phyloP scores from a whole-genome alignment of 306 rosid species.

The Casuarina equisetifolia region DNA sequence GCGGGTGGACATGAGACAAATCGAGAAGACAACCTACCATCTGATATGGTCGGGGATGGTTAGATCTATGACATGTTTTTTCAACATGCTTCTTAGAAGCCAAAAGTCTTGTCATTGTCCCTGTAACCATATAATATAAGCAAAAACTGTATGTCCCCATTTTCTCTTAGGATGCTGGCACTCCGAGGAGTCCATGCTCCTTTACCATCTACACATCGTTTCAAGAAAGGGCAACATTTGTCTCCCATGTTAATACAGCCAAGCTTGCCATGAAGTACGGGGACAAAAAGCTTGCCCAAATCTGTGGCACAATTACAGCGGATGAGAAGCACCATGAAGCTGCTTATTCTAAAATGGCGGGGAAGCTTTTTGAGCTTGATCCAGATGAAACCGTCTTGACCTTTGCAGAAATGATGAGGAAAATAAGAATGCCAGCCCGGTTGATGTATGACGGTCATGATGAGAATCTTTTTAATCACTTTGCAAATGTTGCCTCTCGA shows the following conservation, averaged over 20 bases:
- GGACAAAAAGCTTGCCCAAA: constrained; percentile 78
- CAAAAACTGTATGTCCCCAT: neutral
- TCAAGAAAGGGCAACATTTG: no score
- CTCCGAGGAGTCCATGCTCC: constrained; percentile 74
- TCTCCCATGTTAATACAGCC: no score
- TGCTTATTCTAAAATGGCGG: constrained; percentile 70
- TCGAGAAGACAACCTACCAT: constrained; percentile 56
- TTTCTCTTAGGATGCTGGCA: constrained; percentile 59
- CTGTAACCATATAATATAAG: no score
- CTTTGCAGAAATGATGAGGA: constrained; percentile 25
- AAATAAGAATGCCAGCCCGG: constrained; percentile 77
- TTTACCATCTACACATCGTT: constrained; percentile 13
- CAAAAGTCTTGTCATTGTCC: no score
- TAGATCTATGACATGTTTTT: constrained; percentile 14
- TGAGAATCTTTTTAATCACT: constrained; percentile 66
- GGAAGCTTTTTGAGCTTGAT: constrained; percentile 21
- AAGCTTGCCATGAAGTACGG: constrained; percentile 61
- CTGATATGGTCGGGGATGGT: constrained; percentile 82
- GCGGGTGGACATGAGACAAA: no score
- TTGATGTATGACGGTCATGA: constrained; percentile 80
- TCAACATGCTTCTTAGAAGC: no score
- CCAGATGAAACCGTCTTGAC: constrained; percentile 18
- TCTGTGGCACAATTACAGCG: constrained; percentile 75
- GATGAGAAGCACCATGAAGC: constrained; percentile 90
- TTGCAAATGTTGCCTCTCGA: constrained; percentile 68